A percentile compares a stretch with the other conserved stretches of the same genome.
These are phyloP conservation scores for Ascochyta rabiei DNA, from an alignment of 2,329 filamentous ascomycete species.

Conservation along the genomic window DNA sequence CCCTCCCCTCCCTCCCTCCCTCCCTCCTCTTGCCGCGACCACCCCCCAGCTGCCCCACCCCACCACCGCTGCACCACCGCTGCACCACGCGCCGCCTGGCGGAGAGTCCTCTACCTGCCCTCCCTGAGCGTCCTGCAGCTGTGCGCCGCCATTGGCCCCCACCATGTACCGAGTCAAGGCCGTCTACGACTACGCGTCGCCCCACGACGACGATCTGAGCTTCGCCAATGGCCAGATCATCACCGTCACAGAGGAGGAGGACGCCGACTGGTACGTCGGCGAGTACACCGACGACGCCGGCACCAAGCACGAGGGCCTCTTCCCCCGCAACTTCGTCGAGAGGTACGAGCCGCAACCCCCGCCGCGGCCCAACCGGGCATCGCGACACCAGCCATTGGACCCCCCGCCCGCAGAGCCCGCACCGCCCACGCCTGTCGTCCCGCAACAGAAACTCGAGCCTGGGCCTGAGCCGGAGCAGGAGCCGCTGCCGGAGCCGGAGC, in stretches of 20 bases:
- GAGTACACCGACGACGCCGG: slow-evolving; percentile 82
- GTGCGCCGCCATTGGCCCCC: slow-evolving; percentile 10
- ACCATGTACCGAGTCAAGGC: slow-evolving; percentile 87
- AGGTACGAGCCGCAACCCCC: slow-evolving; percentile 91
- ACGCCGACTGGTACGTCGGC: slow-evolving; percentile 91
- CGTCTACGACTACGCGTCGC: slow-evolving; percentile 90
- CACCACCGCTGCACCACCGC: background rate
- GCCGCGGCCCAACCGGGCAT: slow-evolving; percentile 76
- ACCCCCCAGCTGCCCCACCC: background rate
- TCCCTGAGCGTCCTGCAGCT: slow-evolving; percentile 5
- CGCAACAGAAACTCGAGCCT: slow-evolving; percentile 36
- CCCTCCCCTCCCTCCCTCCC: no score
- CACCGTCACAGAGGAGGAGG: slow-evolving; percentile 89
- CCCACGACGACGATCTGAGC: slow-evolving; percentile 92
- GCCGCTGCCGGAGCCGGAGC: slow-evolving; percentile 27
- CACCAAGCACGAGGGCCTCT: slow-evolving; percentile 80
- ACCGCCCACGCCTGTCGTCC: slow-evolving; percentile 35
- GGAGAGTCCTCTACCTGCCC: background rate
- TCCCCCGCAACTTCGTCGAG: slow-evolving; percentile 97
- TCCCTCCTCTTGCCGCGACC: background rate
- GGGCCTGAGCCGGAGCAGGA: slow-evolving; percentile 18
- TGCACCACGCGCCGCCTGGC: background rate
- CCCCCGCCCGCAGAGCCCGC: slow-evolving; percentile 35
- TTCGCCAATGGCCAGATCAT: slow-evolving; percentile 88
- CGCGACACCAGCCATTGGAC: slow-evolving; percentile 55